Conservation (phyloP, 768 basidiomycete genomes). For the Lentinula detonsa region DNA sequence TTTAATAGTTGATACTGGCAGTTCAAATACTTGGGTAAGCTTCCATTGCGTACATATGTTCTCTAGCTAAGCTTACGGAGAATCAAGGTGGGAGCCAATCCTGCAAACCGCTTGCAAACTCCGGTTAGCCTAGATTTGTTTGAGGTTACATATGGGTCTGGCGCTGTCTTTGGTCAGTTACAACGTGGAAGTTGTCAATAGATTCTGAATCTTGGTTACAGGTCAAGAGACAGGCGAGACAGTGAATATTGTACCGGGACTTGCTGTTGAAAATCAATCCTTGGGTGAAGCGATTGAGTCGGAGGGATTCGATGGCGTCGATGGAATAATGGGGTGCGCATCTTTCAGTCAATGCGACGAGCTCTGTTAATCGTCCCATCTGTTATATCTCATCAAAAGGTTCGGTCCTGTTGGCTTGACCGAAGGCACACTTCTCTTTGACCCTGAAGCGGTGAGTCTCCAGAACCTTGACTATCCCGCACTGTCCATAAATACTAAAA, state of each 20-base stretch:
- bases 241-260: background rate
- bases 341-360: background rate
- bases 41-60: background rate
- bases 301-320: background rate
- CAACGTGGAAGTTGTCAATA: background rate
- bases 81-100: background rate
- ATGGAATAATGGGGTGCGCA: background rate
- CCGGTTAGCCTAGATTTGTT: background rate
- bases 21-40: conserved; percentile 2
- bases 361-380: background rate
- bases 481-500: background rate
- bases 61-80: background rate
- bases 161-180: background rate
- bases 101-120: background rate
- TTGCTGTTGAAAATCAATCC: background rate
- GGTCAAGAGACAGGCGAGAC: background rate
- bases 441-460: background rate
- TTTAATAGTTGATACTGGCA: background rate
- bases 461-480: too few species aligned
- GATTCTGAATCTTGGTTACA: background rate
- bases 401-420: background rate
- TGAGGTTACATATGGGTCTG: background rate
- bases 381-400: background rate
- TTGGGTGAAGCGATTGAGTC: background rate
- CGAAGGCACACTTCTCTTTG: background rate